Evolutionary conservation across 225 moss, liverwort and hornwort genomes (phyloP).

Genomic region (Marchantia polymorpha): DNA sequence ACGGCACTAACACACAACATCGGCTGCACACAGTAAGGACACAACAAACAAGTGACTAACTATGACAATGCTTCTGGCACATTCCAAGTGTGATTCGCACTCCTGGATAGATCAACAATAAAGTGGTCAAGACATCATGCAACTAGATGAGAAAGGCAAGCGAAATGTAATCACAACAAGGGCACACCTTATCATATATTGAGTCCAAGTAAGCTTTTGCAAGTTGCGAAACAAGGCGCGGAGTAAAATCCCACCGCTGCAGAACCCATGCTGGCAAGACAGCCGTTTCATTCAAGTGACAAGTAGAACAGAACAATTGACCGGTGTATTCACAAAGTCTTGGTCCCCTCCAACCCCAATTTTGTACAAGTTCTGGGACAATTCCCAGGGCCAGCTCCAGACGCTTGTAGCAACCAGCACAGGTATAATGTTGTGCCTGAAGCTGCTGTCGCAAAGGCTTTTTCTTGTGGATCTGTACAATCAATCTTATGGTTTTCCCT

Average conservation of each 20-base stretch:
- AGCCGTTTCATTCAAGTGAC: conserved; percentile 90
- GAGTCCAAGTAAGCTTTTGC: conserved; percentile 99
- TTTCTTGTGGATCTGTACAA: conserved; percentile 75
- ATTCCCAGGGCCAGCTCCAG: conserved; percentile 63
- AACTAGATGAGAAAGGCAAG: neutral
- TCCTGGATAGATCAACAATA: neutral
- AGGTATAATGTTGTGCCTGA: conserved; percentile 81
- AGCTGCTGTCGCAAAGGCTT: conserved; percentile 77
- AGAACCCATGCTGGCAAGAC: conserved; percentile 89
- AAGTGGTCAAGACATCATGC: neutral
- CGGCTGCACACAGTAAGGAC: conserved; percentile 56
- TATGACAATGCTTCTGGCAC: neutral
- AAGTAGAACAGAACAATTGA: conserved; percentile 84
- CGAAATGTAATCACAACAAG: neutral
- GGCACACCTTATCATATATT: conserved; percentile 80
- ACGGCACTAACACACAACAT: conserved; percentile 99
- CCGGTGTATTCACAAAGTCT: conserved; percentile 95
- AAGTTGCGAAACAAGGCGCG: conserved; percentile 80
- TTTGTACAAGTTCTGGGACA: conserved; percentile 79
- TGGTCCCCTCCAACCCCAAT: conserved; percentile 73
- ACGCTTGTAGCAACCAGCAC: conserved; percentile 90
- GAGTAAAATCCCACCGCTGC: conserved; percentile 90
- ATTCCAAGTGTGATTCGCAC: neutral
- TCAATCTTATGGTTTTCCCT: conserved; percentile 83
- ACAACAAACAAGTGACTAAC: neutral